Conservation (phyloP, 306 rosid species). For the Gillenia trifoliata region DNA sequence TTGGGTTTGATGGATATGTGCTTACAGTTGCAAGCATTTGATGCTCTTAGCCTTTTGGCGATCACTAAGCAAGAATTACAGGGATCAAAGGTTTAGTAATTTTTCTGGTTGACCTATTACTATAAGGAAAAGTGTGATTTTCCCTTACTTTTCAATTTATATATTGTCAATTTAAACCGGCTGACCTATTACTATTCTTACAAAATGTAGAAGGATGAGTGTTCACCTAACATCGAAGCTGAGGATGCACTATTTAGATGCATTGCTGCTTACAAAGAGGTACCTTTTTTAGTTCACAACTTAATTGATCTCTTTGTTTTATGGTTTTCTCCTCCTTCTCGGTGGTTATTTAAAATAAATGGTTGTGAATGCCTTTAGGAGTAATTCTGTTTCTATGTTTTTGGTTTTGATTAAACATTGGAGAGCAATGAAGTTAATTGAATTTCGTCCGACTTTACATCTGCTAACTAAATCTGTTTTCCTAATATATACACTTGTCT, state of each 20-base stretch:
- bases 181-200: conserved; percentile 6
- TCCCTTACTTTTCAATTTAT: neutral
- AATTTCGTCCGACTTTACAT: neutral
- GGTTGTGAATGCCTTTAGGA: neutral
- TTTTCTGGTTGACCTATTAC: no score
- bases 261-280: conserved; percentile 67
- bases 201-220: conserved; percentile 38
- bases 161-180: neutral
- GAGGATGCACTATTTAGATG: conserved; percentile 51
- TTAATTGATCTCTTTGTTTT: neutral
- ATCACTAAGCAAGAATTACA: conserved; percentile 47
- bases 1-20: conserved; percentile 10
- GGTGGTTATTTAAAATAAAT: neutral
- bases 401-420: neutral
- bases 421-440: neutral
- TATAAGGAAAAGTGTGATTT: neutral
- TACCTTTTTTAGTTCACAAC: conserved; percentile 9
- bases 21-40: conserved; percentile 71
- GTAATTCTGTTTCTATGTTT: no score
- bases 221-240: conserved; percentile 33
- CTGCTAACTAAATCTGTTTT: neutral
- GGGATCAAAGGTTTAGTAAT: conserved; percentile 28
- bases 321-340: no score
- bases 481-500: neutral
- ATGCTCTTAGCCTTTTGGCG: conserved; percentile 59